These are phyloP conservation scores for Trypanosomatidae sp. DNA, from an alignment of 208 protist species.

Conservation along the genomic window DNA sequence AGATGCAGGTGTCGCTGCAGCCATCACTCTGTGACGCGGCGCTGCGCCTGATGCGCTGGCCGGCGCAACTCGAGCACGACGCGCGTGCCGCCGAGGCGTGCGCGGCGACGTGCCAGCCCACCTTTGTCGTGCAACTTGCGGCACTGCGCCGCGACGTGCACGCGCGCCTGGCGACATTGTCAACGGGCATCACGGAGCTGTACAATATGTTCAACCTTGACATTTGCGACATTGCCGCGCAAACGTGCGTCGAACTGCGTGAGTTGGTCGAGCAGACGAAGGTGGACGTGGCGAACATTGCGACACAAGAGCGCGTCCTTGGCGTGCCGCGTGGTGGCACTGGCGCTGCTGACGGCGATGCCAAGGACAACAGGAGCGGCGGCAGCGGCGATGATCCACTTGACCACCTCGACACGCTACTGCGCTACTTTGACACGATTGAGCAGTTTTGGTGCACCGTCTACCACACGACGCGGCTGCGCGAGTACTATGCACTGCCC, in stretches of 20 bases:
- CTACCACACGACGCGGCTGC: slow-evolving; percentile 39
- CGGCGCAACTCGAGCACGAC: slow-evolving; percentile 13
- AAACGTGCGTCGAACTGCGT: slow-evolving; percentile 68
- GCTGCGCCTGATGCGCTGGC: slow-evolving; percentile 54
- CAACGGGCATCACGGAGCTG: slow-evolving; percentile 65
- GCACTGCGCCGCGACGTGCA: slow-evolving; percentile 23
- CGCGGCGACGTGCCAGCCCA: slow-evolving; percentile 21
- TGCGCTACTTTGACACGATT: slow-evolving; percentile 63
- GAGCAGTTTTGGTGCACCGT: slow-evolving; percentile 74
- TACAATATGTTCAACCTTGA: slow-evolving; percentile 77
- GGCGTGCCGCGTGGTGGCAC: slow-evolving; percentile 4
- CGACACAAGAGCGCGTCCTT: slow-evolving; percentile 37
- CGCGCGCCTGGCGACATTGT: slow-evolving; percentile 39
- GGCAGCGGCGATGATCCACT: slow-evolving; percentile 25
- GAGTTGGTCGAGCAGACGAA: slow-evolving; percentile 44
- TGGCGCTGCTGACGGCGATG: neutral
- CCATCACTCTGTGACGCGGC: slow-evolving; percentile 28
- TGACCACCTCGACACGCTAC: slow-evolving; percentile 37
- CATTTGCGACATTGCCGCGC: slow-evolving; percentile 74
- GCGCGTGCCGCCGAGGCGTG: slow-evolving; percentile 16
- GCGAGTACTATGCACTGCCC: slow-evolving; percentile 62
- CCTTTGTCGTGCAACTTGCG: slow-evolving; percentile 32
- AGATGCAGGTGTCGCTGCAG: slow-evolving; percentile 36
- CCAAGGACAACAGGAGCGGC: neutral
- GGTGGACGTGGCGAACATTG: slow-evolving; percentile 29